Evolutionary conservation across 1,139 yeast species (phyloP), one percentile per base, ranked within the genome.

Genomic region (Hyphopichia pseudoburtonii): DNA sequence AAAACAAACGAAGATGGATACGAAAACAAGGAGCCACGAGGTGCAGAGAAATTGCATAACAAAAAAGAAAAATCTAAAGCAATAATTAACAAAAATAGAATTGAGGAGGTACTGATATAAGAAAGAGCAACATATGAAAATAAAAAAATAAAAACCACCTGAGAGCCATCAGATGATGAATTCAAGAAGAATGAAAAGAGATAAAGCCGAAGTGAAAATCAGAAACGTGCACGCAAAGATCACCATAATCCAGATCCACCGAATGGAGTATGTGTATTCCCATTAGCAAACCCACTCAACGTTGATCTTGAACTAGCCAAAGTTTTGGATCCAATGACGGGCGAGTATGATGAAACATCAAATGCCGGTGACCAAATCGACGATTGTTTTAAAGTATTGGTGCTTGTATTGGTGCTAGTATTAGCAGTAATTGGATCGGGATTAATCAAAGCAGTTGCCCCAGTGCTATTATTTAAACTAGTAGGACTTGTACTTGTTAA

Each of bases 181-280:
- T 8, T 11, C 6, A 16, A 15, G n/a, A 16, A 6, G 15, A 16
- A 27, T 16, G 11, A 27, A 27, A 27, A 27, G 29, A 27, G 9
- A 27, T 3, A 27, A 16, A 16, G n/a, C n/a, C 29, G 23, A 21
- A 21, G 23, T 10, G 7, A 21, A 21, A 21, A 21, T 7, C 10
- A n/a, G n/a, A n/a, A n/a, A 21, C 7, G 10, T 21, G 7, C 9
- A 21, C 7, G 9, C 10, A 7, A 21, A 9, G 7, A n/a, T 38
- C 30, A 47, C 54, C 44, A 48, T 42, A 48, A 32, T 27, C 47
- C 36, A 12, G 51, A 47, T 11, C 50, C 41, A 19, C 52, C 48
- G 25, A 46, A 47, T 25, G 28, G 46, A 21, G 34, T 34, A 10
- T 38, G 12, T 7, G 41, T 27, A 26, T 11, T 22, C 12, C 21